These are phyloP conservation scores for Neurospora sp. DNA, from an alignment of 495 filamentous ascomycete genomes.

Conservation along the genomic window DNA sequence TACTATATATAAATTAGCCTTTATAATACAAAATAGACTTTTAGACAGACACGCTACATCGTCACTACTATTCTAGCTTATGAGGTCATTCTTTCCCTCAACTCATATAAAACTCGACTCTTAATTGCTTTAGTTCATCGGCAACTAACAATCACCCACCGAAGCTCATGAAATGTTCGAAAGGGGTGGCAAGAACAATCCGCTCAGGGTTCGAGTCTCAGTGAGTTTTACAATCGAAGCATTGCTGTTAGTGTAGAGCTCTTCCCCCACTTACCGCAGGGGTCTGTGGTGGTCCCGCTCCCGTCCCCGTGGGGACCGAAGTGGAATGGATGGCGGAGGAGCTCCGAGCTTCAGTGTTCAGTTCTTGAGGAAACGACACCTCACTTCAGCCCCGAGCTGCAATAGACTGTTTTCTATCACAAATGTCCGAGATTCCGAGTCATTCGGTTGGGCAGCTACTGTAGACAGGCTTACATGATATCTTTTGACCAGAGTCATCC, in stretches of 20 bases:
- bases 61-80: not conserved
- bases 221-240: not conserved
- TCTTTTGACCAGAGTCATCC: not conserved
- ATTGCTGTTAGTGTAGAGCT: not conserved
- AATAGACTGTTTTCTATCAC: not conserved
- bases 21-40: too few relatives aligned
- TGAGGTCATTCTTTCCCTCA: not conserved
- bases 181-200: not conserved
- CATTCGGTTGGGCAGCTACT: not conserved
- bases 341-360: not conserved
- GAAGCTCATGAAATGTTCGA: not conserved
- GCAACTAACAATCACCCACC: not conserved
- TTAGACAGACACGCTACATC: not conserved
- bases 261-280: not conserved
- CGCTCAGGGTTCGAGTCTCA: not conserved
- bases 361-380: not conserved
- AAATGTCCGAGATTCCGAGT: not conserved
- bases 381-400: not conserved
- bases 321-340: not conserved
- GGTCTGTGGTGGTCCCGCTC: not conserved
- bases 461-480: not conserved
- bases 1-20: too few relatives aligned
- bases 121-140: not conserved
- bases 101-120: not conserved
- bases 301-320: not conserved